phyloP scores from a whole-genome alignment of 441 rosid genomes.

The Pelargonium myrrhifolium region DNA sequence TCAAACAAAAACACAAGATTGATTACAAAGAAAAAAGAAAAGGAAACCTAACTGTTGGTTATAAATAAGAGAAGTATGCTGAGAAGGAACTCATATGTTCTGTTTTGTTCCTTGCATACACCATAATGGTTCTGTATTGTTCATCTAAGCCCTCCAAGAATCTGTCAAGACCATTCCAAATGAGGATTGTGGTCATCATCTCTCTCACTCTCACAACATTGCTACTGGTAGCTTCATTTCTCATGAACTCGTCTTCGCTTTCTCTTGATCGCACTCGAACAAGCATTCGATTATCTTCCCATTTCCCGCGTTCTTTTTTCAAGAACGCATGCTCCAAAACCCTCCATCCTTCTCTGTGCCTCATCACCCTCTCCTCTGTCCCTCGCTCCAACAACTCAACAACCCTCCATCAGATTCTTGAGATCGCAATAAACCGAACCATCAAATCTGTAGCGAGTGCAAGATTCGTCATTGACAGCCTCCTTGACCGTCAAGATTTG shows the following conservation, averaged over 20 bases:
- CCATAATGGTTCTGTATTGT: too few relatives aligned
- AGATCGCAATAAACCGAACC: background rate
- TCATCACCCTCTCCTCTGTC: slow-evolving; percentile 14
- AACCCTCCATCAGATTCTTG: slow-evolving; percentile 9
- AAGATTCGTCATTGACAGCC: background rate
- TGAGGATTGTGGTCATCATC: background rate
- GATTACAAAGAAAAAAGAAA: background rate
- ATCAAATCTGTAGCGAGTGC: slow-evolving; percentile 4
- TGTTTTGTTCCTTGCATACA: too few relatives aligned
- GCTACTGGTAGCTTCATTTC: slow-evolving; percentile 1
- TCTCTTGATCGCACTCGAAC: background rate
- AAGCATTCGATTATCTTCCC: background rate
- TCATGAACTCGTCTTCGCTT: background rate
- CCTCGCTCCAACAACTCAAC: background rate
- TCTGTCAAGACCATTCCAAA: background rate
- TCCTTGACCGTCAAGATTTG: slow-evolving; percentile 10
- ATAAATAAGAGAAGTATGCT: too few relatives aligned
- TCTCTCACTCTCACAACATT: slow-evolving; percentile 6
- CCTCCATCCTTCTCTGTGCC: slow-evolving; percentile 12
- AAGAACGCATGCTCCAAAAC: slow-evolving; percentile 6
- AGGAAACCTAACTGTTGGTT: background rate
- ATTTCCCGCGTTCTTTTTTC: background rate
- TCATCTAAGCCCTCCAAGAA: background rate
- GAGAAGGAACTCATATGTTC: too few relatives aligned
- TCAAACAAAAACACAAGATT: too few relatives aligned